These are phyloP conservation scores for Cryptococcus floricola DNA, from an alignment of 1,284 basidiomycete species.

Conservation along the genomic window DNA sequence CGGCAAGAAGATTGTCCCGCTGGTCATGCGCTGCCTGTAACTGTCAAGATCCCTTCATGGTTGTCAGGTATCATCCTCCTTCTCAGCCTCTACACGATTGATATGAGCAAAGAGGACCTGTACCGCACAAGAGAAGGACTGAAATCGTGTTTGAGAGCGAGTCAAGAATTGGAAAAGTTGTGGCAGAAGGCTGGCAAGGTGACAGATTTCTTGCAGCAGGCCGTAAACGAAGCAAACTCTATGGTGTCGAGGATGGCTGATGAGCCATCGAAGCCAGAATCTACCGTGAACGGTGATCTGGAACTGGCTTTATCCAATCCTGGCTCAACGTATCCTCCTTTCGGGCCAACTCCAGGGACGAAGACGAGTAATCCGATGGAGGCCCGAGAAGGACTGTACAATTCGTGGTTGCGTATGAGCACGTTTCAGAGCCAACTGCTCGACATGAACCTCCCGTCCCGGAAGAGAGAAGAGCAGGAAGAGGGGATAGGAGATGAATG, in stretches of 20 bases:
- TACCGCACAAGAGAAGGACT: constrained; percentile 66
- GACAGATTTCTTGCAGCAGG: constrained; percentile 35
- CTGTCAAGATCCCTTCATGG: constrained; percentile 53
- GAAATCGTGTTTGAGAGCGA: constrained; percentile 62
- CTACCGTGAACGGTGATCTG: no score
- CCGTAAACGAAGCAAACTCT: constrained; percentile 16
- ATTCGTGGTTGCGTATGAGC: no score
- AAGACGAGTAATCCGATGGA: no score
- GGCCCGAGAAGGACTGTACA: no score
- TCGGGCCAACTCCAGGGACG: no score
- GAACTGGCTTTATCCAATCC: no score
- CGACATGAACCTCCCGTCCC: no score
- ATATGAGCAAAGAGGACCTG: constrained; percentile 57
- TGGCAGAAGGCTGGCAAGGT: constrained; percentile 49
- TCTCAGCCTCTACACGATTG: constrained; percentile 68
- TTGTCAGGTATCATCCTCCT: constrained; percentile 65
- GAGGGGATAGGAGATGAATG: no score
- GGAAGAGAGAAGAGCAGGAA: no score
- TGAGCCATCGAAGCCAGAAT: not conserved
- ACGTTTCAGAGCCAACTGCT: no score
- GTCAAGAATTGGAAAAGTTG: constrained; percentile 56
- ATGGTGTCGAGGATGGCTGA: not conserved
- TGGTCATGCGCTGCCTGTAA: constrained; percentile 43
- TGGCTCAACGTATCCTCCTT: constrained; percentile 58
- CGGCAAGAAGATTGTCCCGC: constrained; percentile 43